Base-by-base conservation (phyloP, 768 basidiomycete genomes). In the Mycena vitilis region DNA sequence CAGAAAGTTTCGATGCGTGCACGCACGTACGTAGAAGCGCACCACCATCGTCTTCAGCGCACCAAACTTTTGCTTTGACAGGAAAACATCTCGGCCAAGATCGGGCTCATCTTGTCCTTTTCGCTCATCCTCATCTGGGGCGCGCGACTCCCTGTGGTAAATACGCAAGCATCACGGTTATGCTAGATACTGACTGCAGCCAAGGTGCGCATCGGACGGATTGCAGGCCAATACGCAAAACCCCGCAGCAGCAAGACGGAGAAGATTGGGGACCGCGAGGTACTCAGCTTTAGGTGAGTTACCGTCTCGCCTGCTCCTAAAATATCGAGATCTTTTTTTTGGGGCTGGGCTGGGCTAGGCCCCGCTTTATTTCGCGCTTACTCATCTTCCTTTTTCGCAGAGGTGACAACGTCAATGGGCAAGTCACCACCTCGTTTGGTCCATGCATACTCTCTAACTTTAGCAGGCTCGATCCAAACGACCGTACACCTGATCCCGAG, bases 361-460 rank as follows among this genome's bases (percentile, higher is more conserved):
- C 34, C 44, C 23, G 23, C 5, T 59, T 65, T 13, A 60, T 25
- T 63, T 37, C 30, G 5, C 30, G 30, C 30, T 30, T 30, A 30
- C 30, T 5, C 30, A 30, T 30, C 5, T 30, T 30, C 5, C 30
- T 30, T 30, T 30, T 30, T 30, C 30, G 30, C 75, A 95, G 97
- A 72, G 98, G 98, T 16, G 97, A 99, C 81, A 99, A 97, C 74
- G 91, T 99, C 52, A 99, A 99, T 73, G 95, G 96, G 88, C 91
- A 78, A 68, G 87, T 74, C 30, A 23, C 48, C 49, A 37, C 48
- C 18, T 52, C 47, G 25, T 48, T 66, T 30, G 30, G 30, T 30
- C 45, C 60, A 18, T 53, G 45, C 44, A 40, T 40, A 47, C 48
- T 40, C 51, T 68, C 8, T 75, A 60, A 68, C 68, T 48, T 68